Evolutionary conservation across 2,329 filamentous ascomycete species (phyloP).

Genomic region (Aspergillus ustus): DNA sequence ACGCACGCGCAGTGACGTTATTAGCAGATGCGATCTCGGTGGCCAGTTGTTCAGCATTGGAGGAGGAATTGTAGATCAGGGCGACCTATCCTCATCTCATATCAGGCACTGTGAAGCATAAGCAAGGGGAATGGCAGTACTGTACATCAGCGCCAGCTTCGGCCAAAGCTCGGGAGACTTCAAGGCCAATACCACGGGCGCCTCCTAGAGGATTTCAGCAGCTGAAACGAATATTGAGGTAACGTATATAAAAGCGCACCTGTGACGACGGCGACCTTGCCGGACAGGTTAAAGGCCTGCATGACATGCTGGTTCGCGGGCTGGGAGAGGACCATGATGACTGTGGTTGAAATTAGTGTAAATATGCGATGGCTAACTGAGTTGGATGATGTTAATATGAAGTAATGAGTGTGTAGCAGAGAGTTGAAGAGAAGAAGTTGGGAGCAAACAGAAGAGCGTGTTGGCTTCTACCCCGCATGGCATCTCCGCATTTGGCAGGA

Average conservation of each 20-base stretch:
- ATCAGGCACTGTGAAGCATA: not conserved
- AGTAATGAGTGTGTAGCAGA: not conserved
- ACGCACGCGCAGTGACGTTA: slow-evolving; percentile 37
- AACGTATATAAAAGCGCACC: too few species aligned
- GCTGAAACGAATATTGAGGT: too few species aligned
- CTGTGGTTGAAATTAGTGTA: not conserved
- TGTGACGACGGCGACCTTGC: slow-evolving; percentile 6
- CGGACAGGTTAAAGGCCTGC: slow-evolving; percentile 4
- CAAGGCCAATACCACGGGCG: slow-evolving; percentile 41
- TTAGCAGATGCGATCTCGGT: slow-evolving; percentile 32
- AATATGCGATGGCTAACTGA: not conserved
- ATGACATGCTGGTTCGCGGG: slow-evolving; percentile 2
- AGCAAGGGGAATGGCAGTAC: slow-evolving; percentile 11
- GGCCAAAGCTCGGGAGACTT: slow-evolving; percentile 43
- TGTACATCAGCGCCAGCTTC: slow-evolving; percentile 44
- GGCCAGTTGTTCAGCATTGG: slow-evolving; percentile 28
- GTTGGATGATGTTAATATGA: too few species aligned
- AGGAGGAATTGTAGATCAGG: slow-evolving; percentile 35
- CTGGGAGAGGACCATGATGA: slow-evolving; percentile 3
- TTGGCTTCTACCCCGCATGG: too few species aligned
- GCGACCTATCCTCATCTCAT: slow-evolving; percentile 27
- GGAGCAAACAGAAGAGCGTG: not conserved
- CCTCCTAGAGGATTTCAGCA: slow-evolving; percentile 26
- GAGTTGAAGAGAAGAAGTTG: not conserved
- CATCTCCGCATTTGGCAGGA: too few species aligned